Evolutionary conservation across 805 yeast genomes (phyloP).

Genomic region (Blastobotrys terrestris): DNA sequence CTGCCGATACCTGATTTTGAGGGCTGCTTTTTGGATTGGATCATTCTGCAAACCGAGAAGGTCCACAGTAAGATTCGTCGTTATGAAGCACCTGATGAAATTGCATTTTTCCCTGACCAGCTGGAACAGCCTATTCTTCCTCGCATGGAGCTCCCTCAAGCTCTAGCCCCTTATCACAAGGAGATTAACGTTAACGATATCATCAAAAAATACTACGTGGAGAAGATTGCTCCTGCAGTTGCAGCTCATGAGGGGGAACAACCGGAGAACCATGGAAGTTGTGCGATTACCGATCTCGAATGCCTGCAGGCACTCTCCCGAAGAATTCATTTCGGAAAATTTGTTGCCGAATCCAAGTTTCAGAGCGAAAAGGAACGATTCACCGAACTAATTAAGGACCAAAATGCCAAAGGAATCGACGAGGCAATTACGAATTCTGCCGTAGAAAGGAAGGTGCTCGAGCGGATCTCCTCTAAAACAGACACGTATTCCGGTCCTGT

Average conservation of each 20-base stretch:
- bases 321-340: constrained; percentile 93
- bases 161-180: constrained; percentile 66
- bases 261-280: constrained; percentile 80
- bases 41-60: constrained; percentile 66
- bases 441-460: constrained; percentile 79
- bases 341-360: constrained; percentile 95
- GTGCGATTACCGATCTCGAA: constrained; percentile 78
- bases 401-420: constrained; percentile 68
- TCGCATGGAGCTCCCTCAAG: constrained; percentile 66
- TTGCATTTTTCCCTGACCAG: constrained; percentile 74
- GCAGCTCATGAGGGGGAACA: constrained; percentile 64
- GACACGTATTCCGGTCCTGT: constrained; percentile 88
- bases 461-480: constrained; percentile 73
- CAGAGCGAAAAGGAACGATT: constrained; percentile 58
- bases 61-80: constrained; percentile 63
- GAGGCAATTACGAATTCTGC: constrained; percentile 78
- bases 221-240: constrained; percentile 68
- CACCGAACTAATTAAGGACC: constrained; percentile 54
- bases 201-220: constrained; percentile 62
- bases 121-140: constrained; percentile 72
- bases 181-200: constrained; percentile 70
- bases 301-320: constrained; percentile 82
- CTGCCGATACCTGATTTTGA: constrained; percentile 56
- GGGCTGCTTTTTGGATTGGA: constrained; percentile 86
- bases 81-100: constrained; percentile 91